Evolutionary conservation across 441 rosid genomes (phyloP).

Genomic region (Pelargonium citronellum): DNA sequence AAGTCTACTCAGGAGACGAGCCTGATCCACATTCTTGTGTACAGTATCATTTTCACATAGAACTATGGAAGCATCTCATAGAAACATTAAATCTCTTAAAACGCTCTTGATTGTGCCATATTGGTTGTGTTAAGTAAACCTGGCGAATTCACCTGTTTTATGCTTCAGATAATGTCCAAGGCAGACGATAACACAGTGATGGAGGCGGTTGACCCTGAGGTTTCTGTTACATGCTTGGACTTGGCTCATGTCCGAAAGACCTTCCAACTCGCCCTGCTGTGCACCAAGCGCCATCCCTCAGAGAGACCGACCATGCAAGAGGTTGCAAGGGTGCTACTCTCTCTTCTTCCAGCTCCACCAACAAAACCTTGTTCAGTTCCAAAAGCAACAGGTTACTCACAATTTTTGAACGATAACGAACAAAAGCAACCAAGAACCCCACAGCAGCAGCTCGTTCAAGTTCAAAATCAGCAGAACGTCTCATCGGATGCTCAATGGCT

Average conservation of each 20-base stretch:
- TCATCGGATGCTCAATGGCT: conserved; percentile 35
- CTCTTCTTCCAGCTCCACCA: conserved; percentile 51
- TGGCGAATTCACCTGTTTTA: not conserved
- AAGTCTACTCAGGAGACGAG: not conserved
- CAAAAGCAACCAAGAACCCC: conserved; percentile 25
- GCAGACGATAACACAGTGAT: conserved; percentile 66
- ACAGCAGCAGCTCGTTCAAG: not conserved
- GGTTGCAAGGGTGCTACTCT: conserved; percentile 60
- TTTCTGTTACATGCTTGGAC: conserved; percentile 74
- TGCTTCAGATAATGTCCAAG: conserved; percentile 49
- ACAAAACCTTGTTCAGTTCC: conserved; percentile 34
- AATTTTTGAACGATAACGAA: conserved; percentile 39
- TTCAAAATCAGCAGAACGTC: conserved; percentile 30
- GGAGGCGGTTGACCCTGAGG: conserved; percentile 87
- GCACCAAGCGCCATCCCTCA: conserved; percentile 60
- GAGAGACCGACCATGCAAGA: conserved; percentile 91
- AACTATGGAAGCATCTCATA: too few relatives aligned
- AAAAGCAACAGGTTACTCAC: conserved; percentile 39
- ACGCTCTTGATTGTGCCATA: too few relatives aligned
- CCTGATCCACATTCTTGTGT: not conserved
- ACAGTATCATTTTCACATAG: too few relatives aligned
- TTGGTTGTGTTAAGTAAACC: too few relatives aligned
- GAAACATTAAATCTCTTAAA: too few relatives aligned
- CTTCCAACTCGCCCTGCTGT: conserved; percentile 71
- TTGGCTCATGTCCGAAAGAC: conserved; percentile 52